Evolutionary conservation across 176 grass and related monocot species (phyloP).

Genomic region (Zea luxurians): DNA sequence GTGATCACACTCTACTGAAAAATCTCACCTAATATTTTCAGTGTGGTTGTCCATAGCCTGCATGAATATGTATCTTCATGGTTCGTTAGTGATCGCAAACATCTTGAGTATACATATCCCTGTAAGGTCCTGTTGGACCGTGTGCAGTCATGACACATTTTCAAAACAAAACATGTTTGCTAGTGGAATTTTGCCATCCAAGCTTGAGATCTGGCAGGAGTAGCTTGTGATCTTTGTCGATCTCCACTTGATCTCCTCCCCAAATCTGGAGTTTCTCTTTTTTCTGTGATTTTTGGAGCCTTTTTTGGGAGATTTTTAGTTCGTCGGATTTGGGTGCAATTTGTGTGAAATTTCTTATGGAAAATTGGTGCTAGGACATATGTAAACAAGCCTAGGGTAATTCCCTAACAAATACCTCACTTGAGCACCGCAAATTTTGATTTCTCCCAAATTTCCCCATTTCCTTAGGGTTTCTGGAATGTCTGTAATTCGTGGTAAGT

Average conservation of each 20-base stretch:
- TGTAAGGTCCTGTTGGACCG: conserved; percentile 1
- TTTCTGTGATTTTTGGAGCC: background rate
- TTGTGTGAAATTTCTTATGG: background rate
- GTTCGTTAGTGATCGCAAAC: background rate
- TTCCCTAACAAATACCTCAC: background rate
- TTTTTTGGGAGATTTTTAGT: background rate
- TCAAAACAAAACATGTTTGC: background rate
- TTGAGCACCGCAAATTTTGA: background rate
- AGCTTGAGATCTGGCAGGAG: background rate
- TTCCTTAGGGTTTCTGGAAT: background rate
- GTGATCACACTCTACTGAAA: background rate
- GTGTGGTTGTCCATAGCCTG: background rate
- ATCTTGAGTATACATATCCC: conserved; percentile 6
- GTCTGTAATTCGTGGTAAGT: background rate
- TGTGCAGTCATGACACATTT: background rate
- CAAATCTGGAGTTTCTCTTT: background rate
- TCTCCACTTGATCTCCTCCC: background rate
- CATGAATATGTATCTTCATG: background rate
- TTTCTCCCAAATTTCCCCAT: background rate
- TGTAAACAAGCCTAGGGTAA: background rate
- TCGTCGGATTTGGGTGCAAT: background rate
- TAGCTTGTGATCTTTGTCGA: background rate
- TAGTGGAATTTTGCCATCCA: background rate
- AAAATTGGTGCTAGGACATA: background rate
- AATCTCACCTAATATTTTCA: background rate